Percentiles rank a stretch among this genome's conserved stretches.
These are phyloP conservation scores for Diaporthe citrichinensis DNA, from an alignment of 2,329 filamentous ascomycete species.

Conservation along the genomic window DNA sequence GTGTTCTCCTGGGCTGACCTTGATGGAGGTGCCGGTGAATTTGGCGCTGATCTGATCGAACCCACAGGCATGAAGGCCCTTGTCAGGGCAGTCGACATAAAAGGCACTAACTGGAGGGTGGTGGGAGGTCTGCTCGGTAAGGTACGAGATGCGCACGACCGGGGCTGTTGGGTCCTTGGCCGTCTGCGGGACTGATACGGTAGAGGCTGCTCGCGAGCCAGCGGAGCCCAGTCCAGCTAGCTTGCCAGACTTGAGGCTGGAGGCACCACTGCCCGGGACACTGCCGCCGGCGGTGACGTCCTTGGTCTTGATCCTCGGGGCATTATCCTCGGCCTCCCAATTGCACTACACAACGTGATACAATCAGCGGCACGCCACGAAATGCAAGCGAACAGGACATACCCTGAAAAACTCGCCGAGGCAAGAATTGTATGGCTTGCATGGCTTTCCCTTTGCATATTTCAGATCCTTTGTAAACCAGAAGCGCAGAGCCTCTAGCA, in stretches of 20 bases:
- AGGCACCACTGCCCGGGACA: constrained; percentile 58
- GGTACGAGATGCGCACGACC: constrained; percentile 86
- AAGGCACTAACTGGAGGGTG: constrained; percentile 98
- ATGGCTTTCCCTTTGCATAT: constrained; percentile 98
- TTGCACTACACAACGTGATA: constrained; percentile 75
- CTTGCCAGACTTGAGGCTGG: constrained; percentile 62
- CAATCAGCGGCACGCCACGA: constrained; percentile 32
- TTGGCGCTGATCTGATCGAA: constrained; percentile 98
- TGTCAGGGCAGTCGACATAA: constrained; percentile 91
- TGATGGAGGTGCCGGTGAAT: constrained; percentile 95
- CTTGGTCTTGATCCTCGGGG: constrained; percentile 73
- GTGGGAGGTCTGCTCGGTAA: constrained; percentile 98
- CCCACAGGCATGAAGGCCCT: constrained; percentile 87
- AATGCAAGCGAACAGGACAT: constrained; percentile 52
- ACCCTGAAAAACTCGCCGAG: constrained; percentile 97
- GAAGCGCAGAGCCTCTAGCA: constrained; percentile 94
- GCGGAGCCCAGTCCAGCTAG: constrained; percentile 46
- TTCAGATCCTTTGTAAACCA: constrained; percentile 99
- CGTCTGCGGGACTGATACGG: constrained; percentile 66
- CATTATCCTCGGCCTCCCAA: constrained; percentile 90
- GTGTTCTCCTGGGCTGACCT: constrained; percentile 90
- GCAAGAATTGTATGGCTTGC: constrained; percentile 98
- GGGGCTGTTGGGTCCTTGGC: constrained; percentile 58
- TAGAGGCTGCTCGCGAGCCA: constrained; percentile 62
- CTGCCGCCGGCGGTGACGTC: constrained; percentile 55